Evolutionary conservation across 768 basidiomycete genomes (phyloP).

Genomic region (Termitomyces sp.): DNA sequence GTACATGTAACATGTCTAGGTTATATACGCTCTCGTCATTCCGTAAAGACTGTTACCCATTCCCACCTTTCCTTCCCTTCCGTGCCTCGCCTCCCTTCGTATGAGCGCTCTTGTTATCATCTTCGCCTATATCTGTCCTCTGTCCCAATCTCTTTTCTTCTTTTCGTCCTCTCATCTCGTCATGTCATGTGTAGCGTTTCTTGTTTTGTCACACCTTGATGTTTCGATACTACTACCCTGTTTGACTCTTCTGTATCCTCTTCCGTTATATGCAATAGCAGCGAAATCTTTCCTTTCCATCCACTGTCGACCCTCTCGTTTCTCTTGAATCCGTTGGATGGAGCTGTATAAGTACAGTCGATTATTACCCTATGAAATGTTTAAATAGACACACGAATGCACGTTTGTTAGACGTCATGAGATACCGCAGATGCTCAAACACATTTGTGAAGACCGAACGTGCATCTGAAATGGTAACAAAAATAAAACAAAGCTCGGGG

Average conservation of each 20-base stretch:
- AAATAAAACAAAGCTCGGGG: no score
- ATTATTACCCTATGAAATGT: no score
- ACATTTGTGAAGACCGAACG: no score
- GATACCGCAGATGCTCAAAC: no score
- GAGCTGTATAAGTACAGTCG: neutral
- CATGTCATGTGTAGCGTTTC: conserved; percentile 8
- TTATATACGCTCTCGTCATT: conserved; percentile 6
- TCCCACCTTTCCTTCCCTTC: neutral
- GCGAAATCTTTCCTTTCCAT: neutral
- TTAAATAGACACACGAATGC: no score
- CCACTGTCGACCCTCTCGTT: neutral
- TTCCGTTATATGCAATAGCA: neutral
- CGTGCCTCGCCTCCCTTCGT: neutral
- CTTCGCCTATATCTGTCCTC: conserved; percentile 11
- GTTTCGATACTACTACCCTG: conserved; percentile 3
- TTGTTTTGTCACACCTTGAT: conserved; percentile 12
- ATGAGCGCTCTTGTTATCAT: conserved; percentile 9
- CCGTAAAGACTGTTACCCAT: neutral
- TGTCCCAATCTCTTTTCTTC: conserved; percentile 7
- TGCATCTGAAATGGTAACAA: no score
- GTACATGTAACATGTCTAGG: conserved; percentile 4
- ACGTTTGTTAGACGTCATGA: no score
- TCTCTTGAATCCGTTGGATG: neutral
- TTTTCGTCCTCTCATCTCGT: conserved; percentile 8
- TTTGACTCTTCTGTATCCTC: neutral